A percentile compares a stretch with the other conserved stretches of the same genome.
Evolutionary conservation across 2,329 filamentous ascomycete genomes (phyloP).

Genomic region (Didymella exigua): DNA sequence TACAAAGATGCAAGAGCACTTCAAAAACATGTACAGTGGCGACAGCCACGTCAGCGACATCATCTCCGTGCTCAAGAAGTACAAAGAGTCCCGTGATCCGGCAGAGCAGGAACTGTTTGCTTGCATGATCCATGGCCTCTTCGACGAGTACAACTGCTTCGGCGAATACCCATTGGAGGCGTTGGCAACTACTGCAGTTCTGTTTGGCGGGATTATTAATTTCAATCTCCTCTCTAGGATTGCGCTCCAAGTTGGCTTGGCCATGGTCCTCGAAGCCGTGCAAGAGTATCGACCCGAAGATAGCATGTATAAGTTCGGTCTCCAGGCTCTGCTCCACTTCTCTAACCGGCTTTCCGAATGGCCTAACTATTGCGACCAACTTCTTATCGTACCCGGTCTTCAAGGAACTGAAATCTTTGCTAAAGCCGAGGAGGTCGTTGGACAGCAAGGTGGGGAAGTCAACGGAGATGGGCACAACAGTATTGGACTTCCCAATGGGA

Average conservation of each 20-base stretch:
- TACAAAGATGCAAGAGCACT: constrained; percentile 93
- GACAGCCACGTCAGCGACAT: constrained; percentile 86
- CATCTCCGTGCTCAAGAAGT: constrained; percentile 80
- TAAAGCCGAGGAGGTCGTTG: constrained; percentile 80
- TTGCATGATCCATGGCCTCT: constrained; percentile 97
- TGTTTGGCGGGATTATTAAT: constrained; percentile 96
- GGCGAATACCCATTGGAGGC: constrained; percentile 95
- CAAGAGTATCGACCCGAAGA: constrained; percentile 81
- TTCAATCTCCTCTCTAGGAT: constrained; percentile 89
- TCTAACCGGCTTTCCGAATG: constrained; percentile 84
- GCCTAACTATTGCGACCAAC: constrained; percentile 90
- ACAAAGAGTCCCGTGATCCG: constrained; percentile 85
- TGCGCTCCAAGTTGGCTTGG: constrained; percentile 89
- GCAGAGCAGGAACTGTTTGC: constrained; percentile 93
- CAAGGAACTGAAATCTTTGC: constrained; percentile 83
- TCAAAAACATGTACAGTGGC: constrained; percentile 96
- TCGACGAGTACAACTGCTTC: constrained; percentile 97
- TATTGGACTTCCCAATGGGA: constrained; percentile 69
- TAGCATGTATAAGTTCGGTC: constrained; percentile 96
- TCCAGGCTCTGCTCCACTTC: constrained; percentile 92
- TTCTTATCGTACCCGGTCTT: constrained; percentile 80
- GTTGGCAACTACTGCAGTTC: constrained; percentile 89
- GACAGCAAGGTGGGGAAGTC: constrained; percentile 67
- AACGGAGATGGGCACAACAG: constrained; percentile 53
- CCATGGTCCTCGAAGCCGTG: constrained; percentile 97